Base-by-base conservation (phyloP, 257 asterid species). In the Solanum piurae region DNA sequence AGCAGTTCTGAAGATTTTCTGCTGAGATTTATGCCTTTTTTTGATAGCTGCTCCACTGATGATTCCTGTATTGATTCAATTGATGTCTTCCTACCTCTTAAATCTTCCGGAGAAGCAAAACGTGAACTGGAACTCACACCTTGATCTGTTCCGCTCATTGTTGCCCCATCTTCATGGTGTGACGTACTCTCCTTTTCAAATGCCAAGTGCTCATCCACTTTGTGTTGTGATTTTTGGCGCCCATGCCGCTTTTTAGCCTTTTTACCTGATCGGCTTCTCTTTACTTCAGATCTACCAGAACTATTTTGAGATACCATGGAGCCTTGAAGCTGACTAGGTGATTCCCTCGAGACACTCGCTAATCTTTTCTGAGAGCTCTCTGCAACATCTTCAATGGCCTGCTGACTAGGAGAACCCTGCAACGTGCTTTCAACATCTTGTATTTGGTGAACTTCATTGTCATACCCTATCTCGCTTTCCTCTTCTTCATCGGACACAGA, bases 241-340 rank as follows among this genome's bases (percentile, higher is more conserved):
- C 96, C 97, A 87, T 95, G 98, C 94, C 98, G 95, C 93, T 93
- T 94, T 92, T 95, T 98, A 72, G 98, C 97, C 92, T 98, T 96
- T 93, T 98, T 98, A 90, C 96, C 95, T 13, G 99, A 96, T 90
- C 99, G 93, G 92, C 98, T 98, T 86, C 94, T 90, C 94, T 95
- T 96, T 85, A 91, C 93, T 86, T 98, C 99, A 49, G 96, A 89
- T 93, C 93, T 93, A 91, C 90, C 90, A 49, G 95, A 88, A 52
- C 91, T 87, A 88, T 88, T 92, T 83, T 92, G 96, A 77, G 96
- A 93, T 86, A 89, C 88, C 89, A 86, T 93, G 87, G 98, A 91
- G 84, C 93, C 91, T 87, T 94, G 97, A 86, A 90, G 93, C 83
- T 93, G 98, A 87, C 95, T 90, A 64, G 96, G 89, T 72, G 93